Percentiles rank a stretch among this genome's conserved stretches.
Conservation (phyloP, 305 asterid genomes). For the Plantago lanceolata region DNA sequence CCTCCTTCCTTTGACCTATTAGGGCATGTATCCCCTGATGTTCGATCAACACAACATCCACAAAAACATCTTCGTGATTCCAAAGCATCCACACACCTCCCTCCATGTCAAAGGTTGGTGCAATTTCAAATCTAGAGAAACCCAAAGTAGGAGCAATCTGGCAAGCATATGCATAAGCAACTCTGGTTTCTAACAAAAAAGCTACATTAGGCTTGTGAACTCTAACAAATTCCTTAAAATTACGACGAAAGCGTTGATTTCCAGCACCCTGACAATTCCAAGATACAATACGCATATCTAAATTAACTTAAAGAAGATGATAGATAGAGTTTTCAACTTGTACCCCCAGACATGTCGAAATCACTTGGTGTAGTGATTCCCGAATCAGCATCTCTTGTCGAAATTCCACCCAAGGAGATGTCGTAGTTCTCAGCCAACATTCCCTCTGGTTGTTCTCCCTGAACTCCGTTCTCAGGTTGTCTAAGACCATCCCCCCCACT, state of each 20-base stretch:
- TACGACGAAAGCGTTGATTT: background rate
- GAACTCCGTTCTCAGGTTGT: no score
- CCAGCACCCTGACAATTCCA: background rate
- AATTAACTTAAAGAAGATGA: no score
- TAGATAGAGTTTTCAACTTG: no score
- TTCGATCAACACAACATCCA: background rate
- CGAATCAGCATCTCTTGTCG: no score
- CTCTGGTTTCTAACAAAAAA: background rate
- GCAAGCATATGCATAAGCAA: background rate
- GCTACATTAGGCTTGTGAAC: background rate
- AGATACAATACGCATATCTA: background rate
- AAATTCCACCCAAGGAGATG: no score
- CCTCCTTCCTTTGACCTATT: background rate
- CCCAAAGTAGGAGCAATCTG: background rate
- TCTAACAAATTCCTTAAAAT: no score
- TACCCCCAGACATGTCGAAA: no score
- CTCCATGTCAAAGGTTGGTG: background rate
- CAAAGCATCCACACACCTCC: slow-evolving; percentile 4
- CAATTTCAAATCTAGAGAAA: background rate
- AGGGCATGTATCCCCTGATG: background rate
- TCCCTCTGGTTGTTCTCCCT: no score
- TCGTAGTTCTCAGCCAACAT: no score
- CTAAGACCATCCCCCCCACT: no score
- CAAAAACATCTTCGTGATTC: background rate
- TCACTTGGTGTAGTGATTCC: no score